phyloP scores from a whole-genome alignment of 176 grass and related monocot species.

The Musa itinerans region DNA sequence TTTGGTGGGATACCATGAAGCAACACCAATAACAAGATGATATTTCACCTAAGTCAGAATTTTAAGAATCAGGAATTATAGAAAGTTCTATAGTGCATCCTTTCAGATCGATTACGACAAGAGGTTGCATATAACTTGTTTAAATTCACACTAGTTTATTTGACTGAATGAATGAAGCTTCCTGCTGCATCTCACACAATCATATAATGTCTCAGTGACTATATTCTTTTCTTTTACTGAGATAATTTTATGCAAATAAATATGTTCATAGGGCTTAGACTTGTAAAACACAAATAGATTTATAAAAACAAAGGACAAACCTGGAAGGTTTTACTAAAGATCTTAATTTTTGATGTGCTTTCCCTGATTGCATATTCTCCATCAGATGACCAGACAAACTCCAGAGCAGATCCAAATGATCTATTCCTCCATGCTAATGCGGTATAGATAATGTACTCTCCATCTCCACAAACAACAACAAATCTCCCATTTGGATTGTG shows the following conservation, averaged over 20 bases:
- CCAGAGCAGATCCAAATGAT: constrained; percentile 87
- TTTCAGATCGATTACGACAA: background rate
- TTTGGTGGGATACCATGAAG: no score
- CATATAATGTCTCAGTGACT: no score
- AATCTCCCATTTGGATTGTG: constrained; percentile 96
- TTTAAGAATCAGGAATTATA: background rate
- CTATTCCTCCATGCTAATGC: constrained; percentile 96
- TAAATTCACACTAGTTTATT: background rate
- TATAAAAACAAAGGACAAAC: constrained; percentile 23
- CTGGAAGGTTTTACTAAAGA: constrained; percentile 90
- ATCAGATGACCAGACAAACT: constrained; percentile 91
- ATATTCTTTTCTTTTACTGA: no score
- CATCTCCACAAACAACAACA: constrained; percentile 96
- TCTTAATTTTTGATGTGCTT: constrained; percentile 90
- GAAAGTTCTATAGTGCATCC: background rate
- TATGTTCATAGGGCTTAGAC: no score
- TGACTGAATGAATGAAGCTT: background rate
- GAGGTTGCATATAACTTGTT: background rate
- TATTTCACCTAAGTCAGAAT: background rate
- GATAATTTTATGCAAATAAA: no score
- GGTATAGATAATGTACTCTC: constrained; percentile 96
- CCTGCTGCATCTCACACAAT: background rate
- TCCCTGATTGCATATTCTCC: constrained; percentile 92
- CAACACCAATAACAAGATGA: no score
- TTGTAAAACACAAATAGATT: background rate